These are phyloP conservation scores for Fusarium succisae DNA, from an alignment of 2,329 filamentous ascomycete species.

Conservation along the genomic window DNA sequence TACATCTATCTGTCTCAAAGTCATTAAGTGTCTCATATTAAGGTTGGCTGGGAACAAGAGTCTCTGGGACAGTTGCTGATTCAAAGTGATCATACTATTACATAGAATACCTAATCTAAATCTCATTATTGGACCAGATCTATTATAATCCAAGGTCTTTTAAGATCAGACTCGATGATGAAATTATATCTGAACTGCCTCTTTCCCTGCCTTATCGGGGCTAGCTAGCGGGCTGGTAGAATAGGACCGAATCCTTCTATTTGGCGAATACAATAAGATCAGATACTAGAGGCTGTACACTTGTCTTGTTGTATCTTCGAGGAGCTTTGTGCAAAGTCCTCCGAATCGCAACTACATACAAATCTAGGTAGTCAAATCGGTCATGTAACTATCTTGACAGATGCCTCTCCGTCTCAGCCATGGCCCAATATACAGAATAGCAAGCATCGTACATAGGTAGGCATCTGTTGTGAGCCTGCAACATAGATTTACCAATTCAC, in stretches of 20 bases:
- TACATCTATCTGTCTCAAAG: constrained; percentile 1
- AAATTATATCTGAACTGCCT: not conserved
- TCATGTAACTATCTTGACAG: not conserved
- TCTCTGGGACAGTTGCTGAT: not conserved
- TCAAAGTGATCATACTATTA: not conserved
- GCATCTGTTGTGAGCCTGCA: not conserved
- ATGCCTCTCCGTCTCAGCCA: not conserved
- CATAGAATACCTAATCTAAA: not conserved
- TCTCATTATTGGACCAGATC: not conserved
- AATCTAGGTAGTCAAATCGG: not conserved
- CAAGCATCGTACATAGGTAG: constrained; percentile 1
- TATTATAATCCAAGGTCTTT: not conserved
- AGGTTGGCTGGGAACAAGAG: not conserved
- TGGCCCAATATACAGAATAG: not conserved
- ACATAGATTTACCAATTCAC: constrained; percentile 8
- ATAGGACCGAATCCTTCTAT: not conserved
- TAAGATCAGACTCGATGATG: not conserved
- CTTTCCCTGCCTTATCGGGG: not conserved
- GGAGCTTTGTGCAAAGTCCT: not conserved
- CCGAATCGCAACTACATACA: constrained; percentile 2
- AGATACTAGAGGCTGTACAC: not conserved
- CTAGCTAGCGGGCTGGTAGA: not conserved
- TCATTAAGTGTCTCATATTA: constrained; percentile 1
- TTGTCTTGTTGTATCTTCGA: not conserved
- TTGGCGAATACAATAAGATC: not conserved